Base-by-base conservation (phyloP, 116 monocot species). In the Papilionanthe hybrid region DNA sequence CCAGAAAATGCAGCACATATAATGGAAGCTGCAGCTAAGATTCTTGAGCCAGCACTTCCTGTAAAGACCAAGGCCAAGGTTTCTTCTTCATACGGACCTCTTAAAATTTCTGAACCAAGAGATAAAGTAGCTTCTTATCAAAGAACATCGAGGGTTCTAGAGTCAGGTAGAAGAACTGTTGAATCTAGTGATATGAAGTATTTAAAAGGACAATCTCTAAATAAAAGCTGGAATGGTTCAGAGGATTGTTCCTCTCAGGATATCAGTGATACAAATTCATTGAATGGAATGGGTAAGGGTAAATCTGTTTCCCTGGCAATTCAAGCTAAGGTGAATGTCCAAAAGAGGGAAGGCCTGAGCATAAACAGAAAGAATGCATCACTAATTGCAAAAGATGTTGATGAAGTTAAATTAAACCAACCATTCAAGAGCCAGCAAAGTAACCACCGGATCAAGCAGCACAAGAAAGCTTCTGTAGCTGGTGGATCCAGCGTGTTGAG, bases 21-120 rank as follows among this genome's bases (percentile, higher is more conserved):
- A 72, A 92, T 94, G 94, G 92, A 97, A 81, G 92, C 86, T 72
- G 91, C 97, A 10, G 89, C 87, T 53, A 97, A 91, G 88, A 91
- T 90, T 68, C 82, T 94, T 50, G 91, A 97, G 66, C 91, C 89
- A 30, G 86, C 88, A 25, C 77, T 85, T 80, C 84, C 83, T 66
- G 4, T 77, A 0, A 83, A 56, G 80, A 73, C 55, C 43, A 89
- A 81, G 76, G 79, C 77, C 7, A 92, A 82, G 82, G 58, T 57
- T 83, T 84, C 81, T 55, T 84, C 83, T 68, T 84, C 86, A 23
- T 71, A 83, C 8, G 83, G 83, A 6, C 83, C 86, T 23, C 55
- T 86, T 10, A 86, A 74, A 56, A 55, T 85, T 79, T 82, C 83
- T 43, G 89, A 92, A 72, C 25, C 92, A 55, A 88, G 82, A 78